phyloP scores from a whole-genome alignment of 805 yeast species.

The Yamadazyma kitorensis region DNA sequence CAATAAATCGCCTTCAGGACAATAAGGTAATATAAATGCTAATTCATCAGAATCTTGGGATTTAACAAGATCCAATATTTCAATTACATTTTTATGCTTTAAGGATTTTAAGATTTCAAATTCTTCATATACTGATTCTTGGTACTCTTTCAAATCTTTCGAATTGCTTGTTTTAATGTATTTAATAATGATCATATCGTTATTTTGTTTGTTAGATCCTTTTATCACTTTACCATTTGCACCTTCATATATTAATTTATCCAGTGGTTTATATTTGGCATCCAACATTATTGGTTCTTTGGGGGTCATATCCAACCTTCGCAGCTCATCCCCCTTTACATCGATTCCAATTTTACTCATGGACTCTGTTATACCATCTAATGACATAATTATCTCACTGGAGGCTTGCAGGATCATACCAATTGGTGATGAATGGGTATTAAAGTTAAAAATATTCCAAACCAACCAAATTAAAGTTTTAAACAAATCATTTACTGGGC shows the following conservation, averaged over 20 bases:
- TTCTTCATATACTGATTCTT: slow-evolving; percentile 26
- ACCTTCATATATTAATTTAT: slow-evolving; percentile 29
- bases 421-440: no score
- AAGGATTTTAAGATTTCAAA: slow-evolving; percentile 26
- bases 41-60: slow-evolving; percentile 15
- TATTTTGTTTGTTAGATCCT: slow-evolving; percentile 23
- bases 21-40: slow-evolving; percentile 40
- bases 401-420: no score
- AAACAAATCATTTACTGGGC: no score
- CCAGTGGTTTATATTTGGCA: slow-evolving; percentile 2
- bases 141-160: slow-evolving; percentile 15
- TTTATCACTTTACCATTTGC: slow-evolving; percentile 39
- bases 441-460: no score
- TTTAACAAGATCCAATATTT: slow-evolving; percentile 23
- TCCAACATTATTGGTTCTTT: background rate
- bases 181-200: slow-evolving; percentile 27
- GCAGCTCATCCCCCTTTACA: no score
- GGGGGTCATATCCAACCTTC: background rate
- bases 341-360: no score
- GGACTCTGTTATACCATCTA: no score
- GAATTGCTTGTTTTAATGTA: slow-evolving; percentile 21
- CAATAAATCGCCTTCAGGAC: slow-evolving; percentile 47
- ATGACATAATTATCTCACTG: no score
- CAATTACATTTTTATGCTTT: slow-evolving; percentile 26
- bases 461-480: no score